Base-by-base conservation (phyloP, 495 filamentous ascomycete genomes). In the Podospora australis region DNA sequence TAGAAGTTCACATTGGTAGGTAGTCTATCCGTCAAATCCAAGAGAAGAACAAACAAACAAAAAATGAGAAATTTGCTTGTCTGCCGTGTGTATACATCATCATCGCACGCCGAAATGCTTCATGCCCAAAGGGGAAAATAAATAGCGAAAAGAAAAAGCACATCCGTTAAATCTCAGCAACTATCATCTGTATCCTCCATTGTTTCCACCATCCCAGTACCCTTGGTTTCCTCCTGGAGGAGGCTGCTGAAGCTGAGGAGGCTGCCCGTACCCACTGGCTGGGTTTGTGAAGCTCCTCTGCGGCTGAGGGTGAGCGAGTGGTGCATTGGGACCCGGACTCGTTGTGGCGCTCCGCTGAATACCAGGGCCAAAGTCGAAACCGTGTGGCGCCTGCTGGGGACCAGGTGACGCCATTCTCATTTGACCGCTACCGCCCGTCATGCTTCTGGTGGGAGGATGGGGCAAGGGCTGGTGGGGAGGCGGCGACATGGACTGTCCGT, bases 401-500 rank as follows among this genome's bases (percentile, higher is more conserved):
- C 62, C 67, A 1, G 65, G 60, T 1, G 66, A 62, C 3, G 42
- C 58, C 44, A 60, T 58, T 11, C 55, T 44, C 9, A 17, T 16
- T 17, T 36, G 32, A 17, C 52, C 49, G 34, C 51, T 52, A 8
- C 59, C 62, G 16, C 53, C 59, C 16, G 67, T 64, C 48, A 62
- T 67, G 44, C 49, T 59, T 17, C 64, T 59, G n/a, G 57, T 58
- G 9, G 58, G 52, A 9, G 64, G 57, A 17, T 50, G 50, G 2
- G 53, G 25, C 45, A 57, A 14, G 8, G 42, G 42, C 47, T 56
- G 34, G 34, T 35, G 11, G 46, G 52, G 43, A 45, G 57, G 59
- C 13, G 64, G 41, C 19, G 39, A 55, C 28, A 60, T 55, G 23
- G 40, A 43, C 22, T 43, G 40, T 21, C 23, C 23, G 40, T 25